These are phyloP conservation scores for Penicillium cinerascens DNA, from an alignment of 495 filamentous ascomycete genomes.

Conservation along the genomic window DNA sequence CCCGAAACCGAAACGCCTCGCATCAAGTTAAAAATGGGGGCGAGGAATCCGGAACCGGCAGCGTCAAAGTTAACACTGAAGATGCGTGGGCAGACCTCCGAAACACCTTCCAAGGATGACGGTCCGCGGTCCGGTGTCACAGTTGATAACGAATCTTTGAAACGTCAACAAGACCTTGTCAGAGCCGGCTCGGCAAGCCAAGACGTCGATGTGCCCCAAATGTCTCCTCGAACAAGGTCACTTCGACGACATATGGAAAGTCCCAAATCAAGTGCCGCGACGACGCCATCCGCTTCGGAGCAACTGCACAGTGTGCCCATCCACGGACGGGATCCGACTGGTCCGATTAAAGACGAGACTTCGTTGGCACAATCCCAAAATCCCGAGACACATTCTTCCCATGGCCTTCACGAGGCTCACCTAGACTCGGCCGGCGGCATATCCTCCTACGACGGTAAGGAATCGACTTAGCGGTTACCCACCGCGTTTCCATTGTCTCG, in stretches of 20 bases:
- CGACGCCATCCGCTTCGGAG: conserved; percentile 18
- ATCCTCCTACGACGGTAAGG: conserved; percentile 13
- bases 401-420: not conserved
- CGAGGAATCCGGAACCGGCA: conserved; percentile 54
- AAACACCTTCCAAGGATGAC: conserved; percentile 27
- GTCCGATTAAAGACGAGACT: conserved; percentile 13
- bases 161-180: conserved; percentile 46
- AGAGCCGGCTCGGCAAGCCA: conserved; percentile 43
- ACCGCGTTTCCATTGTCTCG: not conserved
- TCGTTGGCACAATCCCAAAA: conserved; percentile 14
- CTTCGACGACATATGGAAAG: conserved; percentile 17
- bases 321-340: not conserved
- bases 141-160: conserved; percentile 48
- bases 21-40: conserved; percentile 67
- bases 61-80: conserved; percentile 36
- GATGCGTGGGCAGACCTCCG: conserved; percentile 36
- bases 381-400: conserved; percentile 16
- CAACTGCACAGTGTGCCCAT: conserved; percentile 6
- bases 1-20: conserved; percentile 24
- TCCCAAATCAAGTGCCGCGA: conserved; percentile 18
- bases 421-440: conserved; percentile 1
- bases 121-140: conserved; percentile 38
- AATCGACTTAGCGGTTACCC: too few species aligned
- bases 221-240: conserved; percentile 19
- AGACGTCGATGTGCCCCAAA: conserved; percentile 19